Conservation (phyloP, 768 basidiomycete species). For the Russula sp. region DNA sequence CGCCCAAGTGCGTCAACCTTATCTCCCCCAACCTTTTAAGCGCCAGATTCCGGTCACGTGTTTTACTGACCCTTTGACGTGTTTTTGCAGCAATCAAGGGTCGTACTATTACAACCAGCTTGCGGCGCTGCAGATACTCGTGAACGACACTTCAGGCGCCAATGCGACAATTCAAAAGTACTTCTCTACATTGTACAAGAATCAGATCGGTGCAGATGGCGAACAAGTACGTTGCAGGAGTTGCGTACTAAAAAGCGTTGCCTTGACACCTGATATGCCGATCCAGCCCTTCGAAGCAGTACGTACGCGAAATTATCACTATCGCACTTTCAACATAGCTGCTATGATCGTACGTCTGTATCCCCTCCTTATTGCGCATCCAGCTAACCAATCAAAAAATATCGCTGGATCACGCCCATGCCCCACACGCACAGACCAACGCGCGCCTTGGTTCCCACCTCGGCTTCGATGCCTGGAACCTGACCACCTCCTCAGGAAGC, state of each 20-base stretch:
- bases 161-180: conserved; percentile 32
- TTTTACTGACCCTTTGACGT: background rate
- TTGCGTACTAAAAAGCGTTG: background rate
- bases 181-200: conserved; percentile 33
- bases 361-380: too few relatives aligned
- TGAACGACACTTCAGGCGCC: conserved; percentile 35
- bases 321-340: conserved; percentile 38
- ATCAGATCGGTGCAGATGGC: conserved; percentile 36
- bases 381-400: background rate
- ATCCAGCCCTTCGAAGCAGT: conserved; percentile 36
- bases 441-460: conserved; percentile 34
- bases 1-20: conserved; percentile 34
- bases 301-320: conserved; percentile 38
- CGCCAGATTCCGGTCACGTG: background rate
- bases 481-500: conserved; percentile 29
- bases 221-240: conserved; percentile 30
- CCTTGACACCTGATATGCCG: background rate
- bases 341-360: conserved; percentile 35
- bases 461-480: conserved; percentile 35
- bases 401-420: background rate
- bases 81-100: conserved; percentile 36
- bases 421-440: conserved; percentile 27
- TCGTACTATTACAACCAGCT: conserved; percentile 38
- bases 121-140: conserved; percentile 35
- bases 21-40: background rate